Base-by-base conservation (phyloP, 495 filamentous ascomycete genomes). In the Aspergillus kassunensis region DNA sequence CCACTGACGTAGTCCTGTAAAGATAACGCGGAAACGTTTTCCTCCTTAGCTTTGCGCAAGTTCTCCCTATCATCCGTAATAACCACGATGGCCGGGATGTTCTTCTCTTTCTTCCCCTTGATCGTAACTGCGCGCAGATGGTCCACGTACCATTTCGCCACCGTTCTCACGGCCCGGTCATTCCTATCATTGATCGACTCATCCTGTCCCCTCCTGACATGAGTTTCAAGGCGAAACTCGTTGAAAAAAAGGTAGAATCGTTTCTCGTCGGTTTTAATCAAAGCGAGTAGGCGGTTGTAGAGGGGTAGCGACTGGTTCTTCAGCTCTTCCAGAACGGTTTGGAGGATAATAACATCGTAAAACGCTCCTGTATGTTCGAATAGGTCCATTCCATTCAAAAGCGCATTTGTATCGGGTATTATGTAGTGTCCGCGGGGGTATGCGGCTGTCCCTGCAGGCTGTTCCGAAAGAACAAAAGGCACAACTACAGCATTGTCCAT, bases 211-310 rank as follows among this genome's bases (percentile, higher is more conserved):
- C 93, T 78, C 15, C 78, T 69, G 44, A 96, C 80, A 63, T 96
- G 85, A 7, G 93, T 98, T 70, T 98, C 93, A 35, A 87, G 75
- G 34, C 93, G 83, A 63, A 98, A 98, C 51, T 98, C 93, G 68
- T 98, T 98, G 78, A 97, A 97, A 70, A 98, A 98, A 39, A 98
- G 88, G 66, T 96, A 97, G 63, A 95, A 97, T 12, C 91, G 83
- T 71, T 97, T 97, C 30, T 95, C 91, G 60, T 95, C 89, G 59
- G 90, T 96, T 65, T 88, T 95, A 24, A 91, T 95, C 59, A 98
- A 73, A 16, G 84, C 80, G 44, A 97, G 81, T 15, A 97, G 76
- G 33, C 93, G 90, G 62, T 96, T 96, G 74, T 97, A 98, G 44
- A 98, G 78, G 19, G 93, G 93, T 46, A 97, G 66, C 9, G 93